Percentiles rank a stretch among this genome's conserved stretches.
These are phyloP conservation scores for Cyberlindnera euphorbiae DNA, from an alignment of 805 yeast genomes.

Conservation along the genomic window DNA sequence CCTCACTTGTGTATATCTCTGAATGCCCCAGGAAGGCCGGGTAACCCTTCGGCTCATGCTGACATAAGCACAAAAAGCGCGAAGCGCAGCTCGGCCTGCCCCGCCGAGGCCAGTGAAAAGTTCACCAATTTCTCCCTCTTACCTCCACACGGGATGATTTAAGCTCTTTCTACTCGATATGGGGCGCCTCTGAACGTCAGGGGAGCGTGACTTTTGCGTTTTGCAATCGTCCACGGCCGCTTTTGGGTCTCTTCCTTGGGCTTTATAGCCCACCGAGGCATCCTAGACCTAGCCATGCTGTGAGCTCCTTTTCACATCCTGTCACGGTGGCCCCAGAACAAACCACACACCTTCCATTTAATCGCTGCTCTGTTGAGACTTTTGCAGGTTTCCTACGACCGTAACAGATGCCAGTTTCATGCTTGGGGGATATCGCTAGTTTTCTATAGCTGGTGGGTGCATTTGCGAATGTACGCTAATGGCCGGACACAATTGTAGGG, in stretches of 20 bases:
- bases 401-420: slow-evolving; percentile 19
- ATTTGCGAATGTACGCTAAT: too few relatives aligned
- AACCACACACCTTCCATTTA: slow-evolving; percentile 10
- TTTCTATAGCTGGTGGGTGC: not conserved
- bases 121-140: not conserved
- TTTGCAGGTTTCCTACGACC: slow-evolving; percentile 1
- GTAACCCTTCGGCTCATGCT: slow-evolving; percentile 3
- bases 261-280: too few relatives aligned
- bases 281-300: slow-evolving; percentile 1
- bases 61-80: not conserved
- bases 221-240: slow-evolving; percentile 4
- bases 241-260: not conserved
- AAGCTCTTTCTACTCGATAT: too few relatives aligned
- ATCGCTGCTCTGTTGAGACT: slow-evolving; percentile 16
- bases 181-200: not conserved
- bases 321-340: slow-evolving; percentile 1
- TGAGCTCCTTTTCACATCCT: slow-evolving; percentile 1
- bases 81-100: not conserved
- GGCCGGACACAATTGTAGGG: too few relatives aligned
- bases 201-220: slow-evolving; percentile 5
- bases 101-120: not conserved
- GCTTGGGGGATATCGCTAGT: slow-evolving; percentile 13
- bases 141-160: too few relatives aligned
- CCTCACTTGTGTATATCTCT: not conserved
- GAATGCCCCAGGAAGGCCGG: slow-evolving; percentile 3